A percentile compares a stretch with the other conserved stretches of the same genome.
phyloP scores from a whole-genome alignment of 108 stramenopile species.

The Fragilaria crotonensis region DNA sequence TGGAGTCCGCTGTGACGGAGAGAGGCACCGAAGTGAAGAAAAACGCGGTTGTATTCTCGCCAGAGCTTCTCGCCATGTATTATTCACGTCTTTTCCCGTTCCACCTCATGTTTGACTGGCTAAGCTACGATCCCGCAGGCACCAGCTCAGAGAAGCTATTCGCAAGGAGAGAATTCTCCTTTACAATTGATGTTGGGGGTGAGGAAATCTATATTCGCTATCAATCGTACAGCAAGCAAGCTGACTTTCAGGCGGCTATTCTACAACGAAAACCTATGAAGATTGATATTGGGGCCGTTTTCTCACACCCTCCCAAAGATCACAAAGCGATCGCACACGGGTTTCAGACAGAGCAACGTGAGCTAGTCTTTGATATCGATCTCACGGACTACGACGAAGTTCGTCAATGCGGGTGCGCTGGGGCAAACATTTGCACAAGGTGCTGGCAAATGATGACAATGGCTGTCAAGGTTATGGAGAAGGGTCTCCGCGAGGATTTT shows the following conservation, averaged over 20 bases:
- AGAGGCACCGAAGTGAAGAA: no score
- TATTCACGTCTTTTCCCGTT: conserved; percentile 73
- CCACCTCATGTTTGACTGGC: conserved; percentile 46
- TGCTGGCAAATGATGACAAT: conserved; percentile 98
- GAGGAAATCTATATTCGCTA: conserved; percentile 98
- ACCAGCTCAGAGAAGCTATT: conserved; percentile 36
- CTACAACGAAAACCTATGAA: conserved; percentile 89
- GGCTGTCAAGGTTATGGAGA: conserved; percentile 90
- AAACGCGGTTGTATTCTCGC: no score
- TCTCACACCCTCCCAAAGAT: conserved; percentile 83
- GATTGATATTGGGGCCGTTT: conserved; percentile 99
- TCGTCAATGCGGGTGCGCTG: conserved; percentile 90
- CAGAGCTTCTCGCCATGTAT: conserved; percentile 3
- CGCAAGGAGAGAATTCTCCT: conserved; percentile 91
- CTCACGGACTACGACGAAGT: conserved; percentile 98
- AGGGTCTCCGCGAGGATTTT: conserved; percentile 87
- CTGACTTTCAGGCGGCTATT: conserved; percentile 68
- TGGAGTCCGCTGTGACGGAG: no score
- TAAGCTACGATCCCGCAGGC: conserved; percentile 7
- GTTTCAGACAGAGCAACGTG: conserved; percentile 87
- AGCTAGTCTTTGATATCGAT: conserved; percentile 99
- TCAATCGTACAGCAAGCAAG: conserved; percentile 73
- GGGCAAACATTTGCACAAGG: conserved; percentile 83
- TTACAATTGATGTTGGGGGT: conserved; percentile 83
- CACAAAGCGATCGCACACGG: conserved; percentile 55